Evolutionary conservation across 148 eudicot genomes (phyloP).

Genomic region (Pouteria glomerata): DNA sequence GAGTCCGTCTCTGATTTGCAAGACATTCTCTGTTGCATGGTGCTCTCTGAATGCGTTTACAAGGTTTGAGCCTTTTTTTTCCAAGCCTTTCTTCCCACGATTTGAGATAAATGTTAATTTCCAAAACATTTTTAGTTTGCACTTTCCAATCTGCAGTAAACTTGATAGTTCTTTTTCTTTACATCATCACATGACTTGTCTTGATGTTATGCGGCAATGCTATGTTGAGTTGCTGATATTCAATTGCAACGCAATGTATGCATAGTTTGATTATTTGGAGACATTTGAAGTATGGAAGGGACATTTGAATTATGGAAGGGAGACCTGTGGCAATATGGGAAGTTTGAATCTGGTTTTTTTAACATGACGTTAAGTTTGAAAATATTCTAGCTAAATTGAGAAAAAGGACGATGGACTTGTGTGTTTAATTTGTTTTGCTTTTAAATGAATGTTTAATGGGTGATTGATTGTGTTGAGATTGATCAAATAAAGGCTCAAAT

Average conservation of each 20-base stretch:
- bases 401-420: background rate
- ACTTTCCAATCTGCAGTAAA: background rate
- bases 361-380: too few relatives aligned
- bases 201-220: background rate
- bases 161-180: background rate
- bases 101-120: background rate
- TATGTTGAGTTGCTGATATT: background rate
- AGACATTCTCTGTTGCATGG: conserved; percentile 93
- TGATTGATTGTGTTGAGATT: background rate
- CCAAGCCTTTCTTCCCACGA: background rate
- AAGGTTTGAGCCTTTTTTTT: conserved; percentile 54
- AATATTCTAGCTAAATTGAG: background rate
- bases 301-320: background rate
- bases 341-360: background rate
- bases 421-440: background rate
- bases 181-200: background rate
- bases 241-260: background rate
- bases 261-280: background rate
- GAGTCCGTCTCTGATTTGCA: conserved; percentile 88
- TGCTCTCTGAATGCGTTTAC: conserved; percentile 90
- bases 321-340: background rate
- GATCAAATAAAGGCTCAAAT: background rate
- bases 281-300: background rate
- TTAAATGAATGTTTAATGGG: background rate
- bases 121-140: background rate